Conservation (phyloP, 257 asterid genomes). For the Echium plantagineum region DNA sequence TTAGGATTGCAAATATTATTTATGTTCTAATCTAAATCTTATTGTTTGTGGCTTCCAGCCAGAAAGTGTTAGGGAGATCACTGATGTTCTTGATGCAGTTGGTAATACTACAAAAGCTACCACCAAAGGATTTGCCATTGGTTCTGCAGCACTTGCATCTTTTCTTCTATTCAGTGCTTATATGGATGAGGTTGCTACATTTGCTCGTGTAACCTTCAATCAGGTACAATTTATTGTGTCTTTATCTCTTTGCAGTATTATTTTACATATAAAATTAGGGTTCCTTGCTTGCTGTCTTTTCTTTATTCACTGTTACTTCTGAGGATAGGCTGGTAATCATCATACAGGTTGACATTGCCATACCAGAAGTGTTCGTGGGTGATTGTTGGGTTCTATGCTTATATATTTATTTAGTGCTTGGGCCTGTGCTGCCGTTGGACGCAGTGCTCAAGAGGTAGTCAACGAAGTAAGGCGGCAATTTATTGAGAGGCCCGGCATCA, state of each 20-base stretch:
- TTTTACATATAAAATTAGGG: neutral
- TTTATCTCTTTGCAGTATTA: conserved; percentile 5
- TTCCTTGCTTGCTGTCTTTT: conserved; percentile 8
- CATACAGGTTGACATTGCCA: conserved; percentile 88
- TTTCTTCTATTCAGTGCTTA: conserved; percentile 97
- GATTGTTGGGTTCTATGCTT: conserved; percentile 94
- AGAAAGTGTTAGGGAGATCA: conserved; percentile 92
- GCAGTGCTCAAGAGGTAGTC: conserved; percentile 98
- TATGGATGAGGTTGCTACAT: conserved; percentile 95
- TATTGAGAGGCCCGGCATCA: conserved; percentile 98
- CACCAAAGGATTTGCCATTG: conserved; percentile 98
- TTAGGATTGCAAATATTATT: neutral
- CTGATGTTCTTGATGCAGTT: conserved; percentile 97
- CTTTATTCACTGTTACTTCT: neutral
- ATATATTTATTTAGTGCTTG: conserved; percentile 92
- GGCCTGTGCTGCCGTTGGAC: conserved; percentile 99
- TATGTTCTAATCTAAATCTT: neutral
- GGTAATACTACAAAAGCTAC: conserved; percentile 99
- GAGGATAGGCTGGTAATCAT: conserved; percentile 1
- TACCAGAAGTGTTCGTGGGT: conserved; percentile 97
- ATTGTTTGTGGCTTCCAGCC: conserved; percentile 44
- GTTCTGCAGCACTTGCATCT: conserved; percentile 98
- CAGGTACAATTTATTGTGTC: conserved; percentile 36
- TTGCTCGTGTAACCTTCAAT: conserved; percentile 55
- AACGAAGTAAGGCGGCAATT: conserved; percentile 97